A percentile compares a stretch with the other conserved stretches of the same genome.
These are phyloP conservation scores for Butyriboletus appendiculatus DNA, from an alignment of 1,284 basidiomycete species.

Conservation along the genomic window DNA sequence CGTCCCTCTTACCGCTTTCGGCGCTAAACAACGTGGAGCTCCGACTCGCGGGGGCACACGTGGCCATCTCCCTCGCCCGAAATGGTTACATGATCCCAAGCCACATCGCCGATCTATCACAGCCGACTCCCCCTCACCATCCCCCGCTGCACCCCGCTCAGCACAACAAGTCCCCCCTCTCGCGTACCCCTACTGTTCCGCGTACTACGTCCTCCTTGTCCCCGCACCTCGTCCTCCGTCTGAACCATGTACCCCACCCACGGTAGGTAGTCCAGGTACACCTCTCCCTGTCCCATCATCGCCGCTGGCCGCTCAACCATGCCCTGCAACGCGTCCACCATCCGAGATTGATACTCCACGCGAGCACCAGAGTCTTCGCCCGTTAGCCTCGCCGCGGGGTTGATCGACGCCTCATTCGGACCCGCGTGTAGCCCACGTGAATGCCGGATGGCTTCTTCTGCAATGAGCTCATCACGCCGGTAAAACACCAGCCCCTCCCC, in stretches of 20 bases:
- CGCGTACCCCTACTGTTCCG: constrained; percentile 52
- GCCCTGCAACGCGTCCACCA: constrained; percentile 43
- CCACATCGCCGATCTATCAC: neutral
- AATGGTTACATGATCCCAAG: constrained; percentile 30
- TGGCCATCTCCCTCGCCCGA: constrained; percentile 21
- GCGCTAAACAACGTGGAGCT: constrained; percentile 32
- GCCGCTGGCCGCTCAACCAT: constrained; percentile 34
- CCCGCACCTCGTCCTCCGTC: constrained; percentile 25
- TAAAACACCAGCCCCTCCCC: constrained; percentile 31
- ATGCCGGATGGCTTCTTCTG: constrained; percentile 43
- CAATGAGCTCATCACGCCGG: constrained; percentile 50
- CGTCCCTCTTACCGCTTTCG: constrained; percentile 25
- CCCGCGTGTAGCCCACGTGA: constrained; percentile 46
- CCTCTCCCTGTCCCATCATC: constrained; percentile 42
- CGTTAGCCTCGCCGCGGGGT: constrained; percentile 32
- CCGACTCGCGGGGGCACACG: constrained; percentile 33
- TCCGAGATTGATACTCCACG: constrained; percentile 44
- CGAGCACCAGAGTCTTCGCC: constrained; percentile 41
- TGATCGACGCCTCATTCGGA: constrained; percentile 35
- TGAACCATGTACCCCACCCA: constrained; percentile 67
- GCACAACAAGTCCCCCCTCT: constrained; percentile 44
- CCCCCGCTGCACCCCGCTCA: constrained; percentile 40
- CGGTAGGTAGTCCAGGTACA: constrained; percentile 72
- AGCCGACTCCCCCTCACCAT: constrained; percentile 33
- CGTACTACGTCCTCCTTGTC: constrained; percentile 46